Evolutionary conservation across 2,329 filamentous ascomycete species (phyloP).

Genomic region (Pseudogymnoascus sp.): DNA sequence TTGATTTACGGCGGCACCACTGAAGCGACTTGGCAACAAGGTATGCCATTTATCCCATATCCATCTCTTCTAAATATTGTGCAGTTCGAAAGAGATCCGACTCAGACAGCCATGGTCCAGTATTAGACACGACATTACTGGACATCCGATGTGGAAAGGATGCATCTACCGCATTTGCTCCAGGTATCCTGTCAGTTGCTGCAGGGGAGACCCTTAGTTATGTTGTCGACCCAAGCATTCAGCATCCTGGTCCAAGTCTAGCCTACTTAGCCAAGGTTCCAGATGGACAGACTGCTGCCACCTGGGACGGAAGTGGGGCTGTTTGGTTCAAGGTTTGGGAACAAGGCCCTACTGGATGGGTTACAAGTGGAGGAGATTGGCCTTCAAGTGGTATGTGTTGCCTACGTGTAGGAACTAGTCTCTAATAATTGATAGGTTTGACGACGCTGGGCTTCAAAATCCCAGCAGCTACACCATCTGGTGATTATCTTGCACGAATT

Average conservation of each 20-base stretch:
- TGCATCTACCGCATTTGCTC: conserved; percentile 2
- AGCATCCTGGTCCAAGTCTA: conserved; percentile 17
- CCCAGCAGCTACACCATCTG: conserved; percentile 28
- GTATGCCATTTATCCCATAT: neutral
- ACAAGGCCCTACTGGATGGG: neutral
- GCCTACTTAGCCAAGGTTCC: conserved; percentile 22
- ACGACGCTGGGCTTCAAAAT: conserved; percentile 27
- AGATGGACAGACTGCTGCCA: conserved; percentile 13
- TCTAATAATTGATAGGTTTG: neutral
- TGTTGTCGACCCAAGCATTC: conserved; percentile 32
- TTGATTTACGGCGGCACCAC: neutral
- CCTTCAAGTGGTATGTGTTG: neutral
- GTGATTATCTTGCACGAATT: conserved; percentile 31
- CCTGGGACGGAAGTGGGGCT: conserved; percentile 18
- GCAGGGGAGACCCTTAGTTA: conserved; percentile 7
- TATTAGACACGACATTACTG: neutral
- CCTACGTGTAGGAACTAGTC: neutral
- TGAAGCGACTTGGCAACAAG: neutral
- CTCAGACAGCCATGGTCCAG: conserved; percentile 10
- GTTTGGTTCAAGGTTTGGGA: conserved; percentile 22
- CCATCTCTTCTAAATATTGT: neutral
- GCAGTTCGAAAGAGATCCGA: conserved; percentile 9
- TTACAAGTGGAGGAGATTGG: neutral
- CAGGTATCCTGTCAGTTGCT: conserved; percentile 5
- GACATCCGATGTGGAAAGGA: conserved; percentile 9